Evolutionary conservation across 2,329 filamentous ascomycete species (phyloP), one percentile per base, ranked within the genome.

Genomic region (Calonectria leucothoes): DNA sequence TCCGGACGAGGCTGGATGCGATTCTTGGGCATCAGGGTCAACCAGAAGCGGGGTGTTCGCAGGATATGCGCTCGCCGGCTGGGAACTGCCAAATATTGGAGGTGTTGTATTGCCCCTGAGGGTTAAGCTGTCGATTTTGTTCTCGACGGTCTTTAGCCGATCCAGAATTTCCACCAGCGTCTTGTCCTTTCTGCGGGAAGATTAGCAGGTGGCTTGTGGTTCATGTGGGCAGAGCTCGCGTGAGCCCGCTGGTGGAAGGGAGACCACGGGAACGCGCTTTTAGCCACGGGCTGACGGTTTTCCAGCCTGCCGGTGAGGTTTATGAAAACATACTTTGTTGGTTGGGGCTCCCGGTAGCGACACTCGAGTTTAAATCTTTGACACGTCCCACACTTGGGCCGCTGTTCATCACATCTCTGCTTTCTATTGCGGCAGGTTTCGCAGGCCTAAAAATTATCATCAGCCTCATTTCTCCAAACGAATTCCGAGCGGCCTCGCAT

Each of bases 361-460:
- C 91, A 93, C 48, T 90, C 88, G 74, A 91, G 86, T 78, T 89
- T 87, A 78, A 91, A 88, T 74, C 88, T 87, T 72, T 87, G 84
- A 81, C 91, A 93, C 20, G 89, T 88, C 70, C 89, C 85, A 80
- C 91, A 93, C 82, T 90, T 91, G 23, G 91, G 91, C 69, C 90
- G 85, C 78, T 88, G 85, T 81, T 93, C 91, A 80, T 92, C 91
- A 82, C 91, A 93, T 84, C 89, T 91, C 76, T 92, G 91, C 82
- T 93, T 93, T 76, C 91, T 89, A 65, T 82, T 83, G 63, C 90
- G 87, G 81, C 90, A 92, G 35, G 87, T 91, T 77, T 92, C 89
- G 83, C 90, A 92, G 25, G 90, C 90, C 85, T 88, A 63, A 27
- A 61, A 64, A 20, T 17, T 14, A 14, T 17, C 55, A 64, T 81